Evolutionary conservation across 139 green algal genomes (phyloP).

Genomic region (Desmodesmus armatus): DNA sequence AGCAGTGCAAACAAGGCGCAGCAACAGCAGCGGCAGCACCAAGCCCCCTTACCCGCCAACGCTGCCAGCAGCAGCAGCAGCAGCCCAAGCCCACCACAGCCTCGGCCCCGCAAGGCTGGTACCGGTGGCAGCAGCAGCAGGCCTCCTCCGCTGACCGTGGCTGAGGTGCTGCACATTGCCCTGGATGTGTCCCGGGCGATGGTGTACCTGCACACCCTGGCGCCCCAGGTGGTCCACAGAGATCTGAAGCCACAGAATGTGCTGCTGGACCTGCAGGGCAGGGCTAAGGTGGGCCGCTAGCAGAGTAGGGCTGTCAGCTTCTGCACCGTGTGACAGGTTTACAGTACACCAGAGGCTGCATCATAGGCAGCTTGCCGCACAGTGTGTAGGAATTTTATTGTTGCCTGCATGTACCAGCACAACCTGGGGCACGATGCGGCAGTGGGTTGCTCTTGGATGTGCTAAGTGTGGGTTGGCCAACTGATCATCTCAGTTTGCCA

Average conservation of each 20-base stretch:
- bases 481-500: too few species aligned
- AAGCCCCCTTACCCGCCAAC: background rate
- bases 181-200: conserved; percentile 78
- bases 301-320: too few species aligned
- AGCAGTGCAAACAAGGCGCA: conserved; percentile 16
- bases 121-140: conserved; percentile 21
- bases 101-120: too few species aligned
- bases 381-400: background rate
- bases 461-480: too few species aligned
- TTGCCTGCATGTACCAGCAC: background rate
- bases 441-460: too few species aligned
- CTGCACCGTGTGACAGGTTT: background rate
- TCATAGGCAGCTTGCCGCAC: background rate
- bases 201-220: conserved; percentile 79
- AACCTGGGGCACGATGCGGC: too few species aligned
- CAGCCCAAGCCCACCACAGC: too few species aligned
- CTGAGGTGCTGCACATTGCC: conserved; percentile 59
- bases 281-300: conserved; percentile 66
- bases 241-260: conserved; percentile 76
- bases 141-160: conserved; percentile 46
- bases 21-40: conserved; percentile 14
- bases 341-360: background rate
- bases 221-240: conserved; percentile 56
- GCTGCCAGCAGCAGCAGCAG: conserved; percentile 33
- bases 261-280: conserved; percentile 67